phyloP scores from a whole-genome alignment of 169 alveolate species.

The Plasmodium coatneyi region DNA sequence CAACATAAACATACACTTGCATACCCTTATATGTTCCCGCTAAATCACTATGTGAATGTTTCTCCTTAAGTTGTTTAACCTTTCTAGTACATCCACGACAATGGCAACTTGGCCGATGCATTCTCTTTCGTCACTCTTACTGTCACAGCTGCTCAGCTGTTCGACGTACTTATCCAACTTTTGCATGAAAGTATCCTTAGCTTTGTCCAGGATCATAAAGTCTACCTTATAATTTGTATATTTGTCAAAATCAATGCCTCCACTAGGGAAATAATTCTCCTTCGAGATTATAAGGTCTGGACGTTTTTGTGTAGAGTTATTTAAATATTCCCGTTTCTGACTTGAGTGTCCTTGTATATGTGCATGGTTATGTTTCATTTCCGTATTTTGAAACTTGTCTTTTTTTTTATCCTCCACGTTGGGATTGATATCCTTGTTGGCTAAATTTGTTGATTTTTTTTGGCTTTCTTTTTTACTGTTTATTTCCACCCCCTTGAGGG shows the following conservation, averaged over 20 bases:
- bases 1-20: no score
- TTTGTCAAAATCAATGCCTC: neutral
- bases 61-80: conserved; percentile 27
- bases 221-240: conserved; percentile 36
- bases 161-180: conserved; percentile 31
- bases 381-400: neutral
- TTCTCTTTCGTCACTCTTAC: conserved; percentile 33
- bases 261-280: neutral
- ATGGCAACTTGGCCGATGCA: neutral
- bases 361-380: neutral
- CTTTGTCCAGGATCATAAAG: conserved; percentile 27
- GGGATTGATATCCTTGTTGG: neutral
- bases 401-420: neutral
- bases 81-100: conserved; percentile 24
- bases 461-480: neutral
- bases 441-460: neutral
- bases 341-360: neutral
- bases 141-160: neutral
- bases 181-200: conserved; percentile 18
- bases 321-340: neutral
- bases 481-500: neutral
- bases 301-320: neutral
- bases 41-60: neutral
- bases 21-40: neutral
- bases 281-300: conserved; percentile 6